Evolutionary conservation across 192 early-diverging fungal species (phyloP).

Genomic region (Mortierella antarctica): DNA sequence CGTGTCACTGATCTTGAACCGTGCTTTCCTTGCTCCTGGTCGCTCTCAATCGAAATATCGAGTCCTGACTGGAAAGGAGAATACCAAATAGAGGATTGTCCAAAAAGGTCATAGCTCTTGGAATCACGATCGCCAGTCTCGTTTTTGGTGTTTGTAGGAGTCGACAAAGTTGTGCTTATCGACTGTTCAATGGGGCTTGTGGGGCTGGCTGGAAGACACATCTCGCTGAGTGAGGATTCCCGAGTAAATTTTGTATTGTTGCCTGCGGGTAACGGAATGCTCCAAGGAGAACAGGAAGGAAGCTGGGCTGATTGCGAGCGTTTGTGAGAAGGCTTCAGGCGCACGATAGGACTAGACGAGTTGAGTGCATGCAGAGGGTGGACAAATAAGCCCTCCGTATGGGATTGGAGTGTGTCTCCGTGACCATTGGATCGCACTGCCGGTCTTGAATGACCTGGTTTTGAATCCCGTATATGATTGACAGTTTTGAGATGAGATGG

Average conservation of each 20-base stretch:
- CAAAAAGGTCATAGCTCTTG: conserved; percentile 18
- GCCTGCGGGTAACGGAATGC: conserved; percentile 7
- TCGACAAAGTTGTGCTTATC: background rate
- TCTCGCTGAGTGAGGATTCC: conserved; percentile 6
- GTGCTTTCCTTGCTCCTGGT: conserved; percentile 41
- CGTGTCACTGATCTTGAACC: conserved; percentile 4
- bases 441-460: background rate
- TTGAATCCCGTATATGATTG: background rate
- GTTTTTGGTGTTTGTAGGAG: background rate
- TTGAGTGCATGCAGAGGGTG: conserved; percentile 45
- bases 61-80: conserved; percentile 48
- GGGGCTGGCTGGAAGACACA: background rate
- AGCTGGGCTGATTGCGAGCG: conserved; percentile 46
- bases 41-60: conserved; percentile 45
- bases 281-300: conserved; percentile 33
- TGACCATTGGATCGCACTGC: background rate
- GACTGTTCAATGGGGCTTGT: too few relatives aligned
- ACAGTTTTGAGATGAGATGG: too few relatives aligned
- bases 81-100: conserved; percentile 40
- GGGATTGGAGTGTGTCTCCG: background rate
- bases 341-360: conserved; percentile 42
- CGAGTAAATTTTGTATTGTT: background rate
- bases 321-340: conserved; percentile 30
- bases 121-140: background rate
- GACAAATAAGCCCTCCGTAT: background rate